These are phyloP conservation scores for Bacterosira constricta DNA, from an alignment of 108 stramenopile genomes.

Conservation along the genomic window DNA sequence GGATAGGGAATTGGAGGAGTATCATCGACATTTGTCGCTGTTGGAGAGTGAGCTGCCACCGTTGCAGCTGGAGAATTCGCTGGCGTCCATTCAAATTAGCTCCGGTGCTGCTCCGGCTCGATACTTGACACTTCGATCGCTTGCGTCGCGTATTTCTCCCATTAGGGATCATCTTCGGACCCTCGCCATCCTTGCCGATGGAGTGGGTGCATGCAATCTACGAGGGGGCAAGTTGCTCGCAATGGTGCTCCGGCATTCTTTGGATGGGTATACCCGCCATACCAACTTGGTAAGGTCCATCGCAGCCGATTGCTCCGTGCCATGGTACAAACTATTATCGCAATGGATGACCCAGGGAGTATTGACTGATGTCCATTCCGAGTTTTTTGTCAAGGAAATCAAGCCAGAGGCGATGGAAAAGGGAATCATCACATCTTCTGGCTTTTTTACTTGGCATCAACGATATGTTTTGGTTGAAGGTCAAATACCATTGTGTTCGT, in stretches of 20 bases:
- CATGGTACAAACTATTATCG: slow-evolving; percentile 75
- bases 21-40: slow-evolving; percentile 66
- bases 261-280: slow-evolving; percentile 84
- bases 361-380: slow-evolving; percentile 64
- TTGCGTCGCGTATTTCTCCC: slow-evolving; percentile 65
- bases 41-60: slow-evolving; percentile 68
- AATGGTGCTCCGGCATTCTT: slow-evolving; percentile 69
- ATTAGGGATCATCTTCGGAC: slow-evolving; percentile 62
- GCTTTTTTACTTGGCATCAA: slow-evolving; percentile 75
- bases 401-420: slow-evolving; percentile 8
- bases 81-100: background rate
- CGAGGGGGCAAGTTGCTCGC: slow-evolving; percentile 86
- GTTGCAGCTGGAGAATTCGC: background rate
- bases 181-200: slow-evolving; percentile 81
- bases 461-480: slow-evolving; percentile 71
- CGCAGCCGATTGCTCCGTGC: slow-evolving; percentile 58
- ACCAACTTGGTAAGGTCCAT: slow-evolving; percentile 67
- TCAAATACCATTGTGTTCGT: slow-evolving; percentile 59
- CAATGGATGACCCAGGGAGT: slow-evolving; percentile 75
- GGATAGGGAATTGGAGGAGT: slow-evolving; percentile 67
- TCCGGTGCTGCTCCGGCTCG: background rate
- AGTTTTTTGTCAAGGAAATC: slow-evolving; percentile 80
- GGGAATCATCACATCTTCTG: slow-evolving; percentile 27
- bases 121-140: slow-evolving; percentile 65
- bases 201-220: slow-evolving; percentile 47